Base-by-base conservation (phyloP, 768 basidiomycete genomes). In the Amylocystis lapponica region DNA sequence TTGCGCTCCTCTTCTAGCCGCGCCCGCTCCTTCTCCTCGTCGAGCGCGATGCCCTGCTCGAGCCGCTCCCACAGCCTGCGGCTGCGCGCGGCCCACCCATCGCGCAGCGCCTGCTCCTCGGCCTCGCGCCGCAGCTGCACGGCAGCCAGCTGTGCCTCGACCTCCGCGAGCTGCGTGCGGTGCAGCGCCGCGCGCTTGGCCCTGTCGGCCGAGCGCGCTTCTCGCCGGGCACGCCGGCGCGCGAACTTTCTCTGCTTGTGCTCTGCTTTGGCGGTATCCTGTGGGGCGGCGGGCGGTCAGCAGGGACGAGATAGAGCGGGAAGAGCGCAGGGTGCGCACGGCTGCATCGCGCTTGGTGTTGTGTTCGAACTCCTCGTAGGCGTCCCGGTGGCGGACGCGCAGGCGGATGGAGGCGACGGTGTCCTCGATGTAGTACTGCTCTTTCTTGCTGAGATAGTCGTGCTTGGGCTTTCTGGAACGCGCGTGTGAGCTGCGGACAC, bases 1-100 rank as follows among this genome's bases (percentile, higher is more conserved):
- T 65, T 74, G 44, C 74, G 66, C 59, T 86, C 83, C 17, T 71
- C 78, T 45, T 81, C 82, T 29, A 79, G 52, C 43, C 58, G 66
- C 47, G 59, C 67, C 8, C 68, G 69, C 17, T 74, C 60, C 46
- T 77, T 81, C 22, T 78, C 80, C 48, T 85, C 80, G 54, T 86
- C 83, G 3, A 62, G 23, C 52, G 73, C 73, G 48, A 88, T 87
- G 6, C 71, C 78, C 2, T 48, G 57, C 59, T 88, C 83, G 40
- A 86, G 75, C 4, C 79, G 68, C 21, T 76, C 68, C 66, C 78
- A 79, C 27, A 78, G 63, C 38, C 54, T 53, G 34, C 48, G 62
- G 46, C 72, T 67, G 38, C 72, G 65, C 27, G 64, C 61, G 37
- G 70, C 70, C 75, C 76, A 79, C 8, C 52, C 59, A 4, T 63